These are phyloP conservation scores for Citrullus amarus DNA, from an alignment of 306 rosid genomes.

Conservation along the genomic window DNA sequence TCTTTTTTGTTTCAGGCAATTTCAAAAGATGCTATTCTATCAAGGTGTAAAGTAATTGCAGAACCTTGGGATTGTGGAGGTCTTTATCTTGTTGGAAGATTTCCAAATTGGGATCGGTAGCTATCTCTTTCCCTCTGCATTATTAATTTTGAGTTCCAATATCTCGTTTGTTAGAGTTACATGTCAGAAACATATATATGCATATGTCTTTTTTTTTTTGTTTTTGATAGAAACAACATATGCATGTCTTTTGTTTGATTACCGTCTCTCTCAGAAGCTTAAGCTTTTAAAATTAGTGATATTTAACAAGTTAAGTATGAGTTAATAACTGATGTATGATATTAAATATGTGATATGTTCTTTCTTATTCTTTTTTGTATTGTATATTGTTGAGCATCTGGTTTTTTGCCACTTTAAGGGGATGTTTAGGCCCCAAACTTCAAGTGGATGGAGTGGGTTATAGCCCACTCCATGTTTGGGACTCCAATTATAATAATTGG, in stretches of 20 bases:
- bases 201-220: background rate
- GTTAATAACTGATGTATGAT: background rate
- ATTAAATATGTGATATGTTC: background rate
- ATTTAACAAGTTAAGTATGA: background rate
- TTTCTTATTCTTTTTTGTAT: background rate
- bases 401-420: background rate
- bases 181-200: background rate
- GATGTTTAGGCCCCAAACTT: background rate
- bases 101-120: constrained; percentile 99
- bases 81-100: constrained; percentile 89
- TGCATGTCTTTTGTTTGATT: background rate
- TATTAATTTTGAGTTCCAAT: background rate
- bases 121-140: background rate
- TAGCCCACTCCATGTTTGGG: too few relatives aligned
- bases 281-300: background rate
- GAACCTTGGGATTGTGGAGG: constrained; percentile 99
- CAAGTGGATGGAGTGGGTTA: background rate
- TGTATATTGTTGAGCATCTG: background rate
- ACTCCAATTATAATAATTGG: too few relatives aligned
- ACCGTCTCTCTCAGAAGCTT: background rate
- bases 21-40: constrained; percentile 70
- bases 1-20: constrained; percentile 50
- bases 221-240: too few relatives aligned
- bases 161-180: background rate
- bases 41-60: constrained; percentile 88